Percentiles rank a stretch among this genome's conserved stretches.
Evolutionary conservation across 495 filamentous ascomycete genomes (phyloP).

Genomic region (Penicillium coprophilum): DNA sequence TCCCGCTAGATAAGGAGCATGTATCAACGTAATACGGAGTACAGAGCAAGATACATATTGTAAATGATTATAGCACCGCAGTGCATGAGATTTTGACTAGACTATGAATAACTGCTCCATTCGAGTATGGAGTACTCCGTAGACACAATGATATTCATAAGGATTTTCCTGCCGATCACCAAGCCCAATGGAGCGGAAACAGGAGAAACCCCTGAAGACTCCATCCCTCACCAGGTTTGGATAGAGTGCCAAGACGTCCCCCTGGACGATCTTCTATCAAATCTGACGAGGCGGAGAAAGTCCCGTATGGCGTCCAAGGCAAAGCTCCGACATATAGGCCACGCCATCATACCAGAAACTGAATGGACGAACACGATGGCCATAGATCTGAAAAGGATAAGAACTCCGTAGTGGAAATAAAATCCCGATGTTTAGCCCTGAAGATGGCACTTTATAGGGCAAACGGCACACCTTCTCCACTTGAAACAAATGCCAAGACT

Average conservation of each 20-base stretch:
- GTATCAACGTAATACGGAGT: too few relatives aligned
- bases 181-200: neutral
- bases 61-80: too few relatives aligned
- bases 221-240: neutral
- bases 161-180: slow-evolving; percentile 1
- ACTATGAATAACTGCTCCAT: too few relatives aligned
- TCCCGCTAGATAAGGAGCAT: too few relatives aligned
- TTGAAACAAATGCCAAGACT: slow-evolving; percentile 8
- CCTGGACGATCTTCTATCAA: slow-evolving; percentile 8
- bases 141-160: neutral
- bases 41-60: too few relatives aligned
- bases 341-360: neutral
- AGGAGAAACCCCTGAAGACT: neutral
- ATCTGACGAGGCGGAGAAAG: neutral
- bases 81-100: too few relatives aligned
- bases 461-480: slow-evolving; percentile 4
- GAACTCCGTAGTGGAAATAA: slow-evolving; percentile 11
- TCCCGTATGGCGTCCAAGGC: neutral
- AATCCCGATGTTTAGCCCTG: too few relatives aligned
- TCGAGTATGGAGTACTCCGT: too few relatives aligned
- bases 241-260: slow-evolving; percentile 14
- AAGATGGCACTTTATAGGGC: neutral
- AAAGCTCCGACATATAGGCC: neutral
- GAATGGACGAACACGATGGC: neutral
- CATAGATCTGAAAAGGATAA: slow-evolving; percentile 6